Evolutionary conservation across 106 monocot species (phyloP), one percentile per base, ranked within the genome.

Genomic region (Chionographis japonica): DNA sequence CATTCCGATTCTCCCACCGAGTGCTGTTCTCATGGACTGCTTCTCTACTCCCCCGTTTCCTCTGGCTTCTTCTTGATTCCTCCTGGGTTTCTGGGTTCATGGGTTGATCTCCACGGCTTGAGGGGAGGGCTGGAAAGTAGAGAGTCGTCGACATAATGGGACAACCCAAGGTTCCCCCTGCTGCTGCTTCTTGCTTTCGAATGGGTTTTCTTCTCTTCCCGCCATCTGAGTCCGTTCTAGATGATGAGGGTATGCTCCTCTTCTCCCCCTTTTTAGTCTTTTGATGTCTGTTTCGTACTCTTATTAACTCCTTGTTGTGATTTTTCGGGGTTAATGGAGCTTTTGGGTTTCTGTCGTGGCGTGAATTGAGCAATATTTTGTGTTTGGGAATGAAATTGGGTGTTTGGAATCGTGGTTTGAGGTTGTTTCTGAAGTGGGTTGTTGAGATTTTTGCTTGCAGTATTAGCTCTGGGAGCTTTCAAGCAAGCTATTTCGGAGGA

Each of bases 401-500:
- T 39, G 41, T 27, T 27, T 27, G 27, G 27, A 27, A 27, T 27
- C 27, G 27, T 27, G 27, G 46, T 46, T 46, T 46, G 46, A 46
- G 46, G 17, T 61, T 38, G 15, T 65, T 52, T 65, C 19, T 54
- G 39, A 42, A 54, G 6, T 38, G 37, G 54, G 53, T 54, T 74
- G 20, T 37, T 56, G 14, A 9, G 10, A n/a, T 50, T 63, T 59
- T 67, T 72, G 71, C 27, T 27, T 27, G 27, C 82, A 97, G 92
- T 85, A 53, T 54, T 57, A 35, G 97, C 83, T 35, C 81, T 93
- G 11, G 59, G 17, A 52, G 82, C 78, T 7, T 85, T 98, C 75
- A 90, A 87, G 70, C 69, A 68, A 56, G 83, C 80, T 2, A 83
- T 98, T n/a, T 75, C 54, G 49, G 90, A 90, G 52, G 90, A 93